phyloP scores from a whole-genome alignment of 164 flowering plant species.

The Stephania japonica region DNA sequence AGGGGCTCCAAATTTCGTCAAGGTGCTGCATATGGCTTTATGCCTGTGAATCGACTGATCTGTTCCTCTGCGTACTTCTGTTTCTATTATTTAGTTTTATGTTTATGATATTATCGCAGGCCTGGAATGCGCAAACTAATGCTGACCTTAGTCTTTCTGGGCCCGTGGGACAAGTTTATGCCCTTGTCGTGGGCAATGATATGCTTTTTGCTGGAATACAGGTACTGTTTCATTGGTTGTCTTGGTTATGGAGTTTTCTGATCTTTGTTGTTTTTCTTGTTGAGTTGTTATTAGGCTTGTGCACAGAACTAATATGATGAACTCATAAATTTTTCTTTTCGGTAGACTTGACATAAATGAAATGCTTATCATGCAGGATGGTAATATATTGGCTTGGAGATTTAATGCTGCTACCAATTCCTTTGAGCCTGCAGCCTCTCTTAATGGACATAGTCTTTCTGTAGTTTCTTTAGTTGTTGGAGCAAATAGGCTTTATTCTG shows the following conservation, averaged over 20 bases:
- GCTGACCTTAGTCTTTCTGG: constrained; percentile 63
- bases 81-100: no score
- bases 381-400: constrained; percentile 81
- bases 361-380: constrained; percentile 54
- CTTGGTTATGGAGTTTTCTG: not conserved
- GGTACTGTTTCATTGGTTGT: constrained; percentile 30
- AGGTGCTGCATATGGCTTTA: constrained; percentile 34
- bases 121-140: constrained; percentile 65
- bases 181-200: constrained; percentile 71
- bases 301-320: not conserved
- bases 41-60: not conserved
- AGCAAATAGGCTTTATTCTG: constrained; percentile 80
- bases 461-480: constrained; percentile 86
- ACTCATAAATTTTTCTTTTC: not conserved
- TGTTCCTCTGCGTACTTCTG: no score
- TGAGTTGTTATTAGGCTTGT: not conserved
- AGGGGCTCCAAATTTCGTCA: constrained; percentile 75
- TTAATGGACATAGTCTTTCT: constrained; percentile 55
- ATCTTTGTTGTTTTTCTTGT: not conserved
- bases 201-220: constrained; percentile 89
- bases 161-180: constrained; percentile 90
- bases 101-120: constrained; percentile 36
- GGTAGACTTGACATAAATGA: not conserved
- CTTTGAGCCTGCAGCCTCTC: constrained; percentile 87
- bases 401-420: constrained; percentile 48